Percentiles rank a stretch among this genome's conserved stretches.
Evolutionary conservation across 2,329 filamentous ascomycete species (phyloP).

Genomic region (Emydomyces testavorans): DNA sequence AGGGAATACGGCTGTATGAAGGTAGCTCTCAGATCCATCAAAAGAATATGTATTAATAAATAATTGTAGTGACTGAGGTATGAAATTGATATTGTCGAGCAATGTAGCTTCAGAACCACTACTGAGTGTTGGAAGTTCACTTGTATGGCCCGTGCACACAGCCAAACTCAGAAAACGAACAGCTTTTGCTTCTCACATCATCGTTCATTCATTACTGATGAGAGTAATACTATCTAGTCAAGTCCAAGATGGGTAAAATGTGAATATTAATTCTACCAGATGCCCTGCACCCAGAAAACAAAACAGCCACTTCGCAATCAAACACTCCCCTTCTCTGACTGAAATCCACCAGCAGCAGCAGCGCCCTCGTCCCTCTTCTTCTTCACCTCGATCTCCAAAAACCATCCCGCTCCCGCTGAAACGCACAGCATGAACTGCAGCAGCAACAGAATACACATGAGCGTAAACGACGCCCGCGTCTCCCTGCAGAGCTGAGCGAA

Average conservation of each 20-base stretch:
- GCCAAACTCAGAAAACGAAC: no score
- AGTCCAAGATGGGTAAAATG: no score
- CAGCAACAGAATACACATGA: conserved; percentile 28
- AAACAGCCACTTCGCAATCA: background rate
- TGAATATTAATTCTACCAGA: no score
- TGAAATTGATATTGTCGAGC: no score
- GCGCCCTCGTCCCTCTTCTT: conserved; percentile 9
- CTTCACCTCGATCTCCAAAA: conserved; percentile 21
- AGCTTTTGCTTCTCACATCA: no score
- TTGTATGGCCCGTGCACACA: no score
- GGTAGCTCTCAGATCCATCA: no score
- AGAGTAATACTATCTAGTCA: no score
- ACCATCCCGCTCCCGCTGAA: conserved; percentile 23
- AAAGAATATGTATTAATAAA: no score
- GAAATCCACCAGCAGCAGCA: background rate
- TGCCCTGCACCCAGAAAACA: background rate
- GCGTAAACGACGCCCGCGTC: conserved; percentile 27
- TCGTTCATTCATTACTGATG: background rate
- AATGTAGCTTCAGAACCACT: no score
- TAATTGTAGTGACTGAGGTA: no score
- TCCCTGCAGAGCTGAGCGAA: conserved; percentile 32
- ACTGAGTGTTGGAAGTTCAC: no score
- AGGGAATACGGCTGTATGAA: background rate
- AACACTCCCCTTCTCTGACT: conserved; percentile 4
- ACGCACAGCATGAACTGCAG: conserved; percentile 27